Conservation (phyloP, 2,329 filamentous ascomycete species). For the Daldinia sp. region DNA sequence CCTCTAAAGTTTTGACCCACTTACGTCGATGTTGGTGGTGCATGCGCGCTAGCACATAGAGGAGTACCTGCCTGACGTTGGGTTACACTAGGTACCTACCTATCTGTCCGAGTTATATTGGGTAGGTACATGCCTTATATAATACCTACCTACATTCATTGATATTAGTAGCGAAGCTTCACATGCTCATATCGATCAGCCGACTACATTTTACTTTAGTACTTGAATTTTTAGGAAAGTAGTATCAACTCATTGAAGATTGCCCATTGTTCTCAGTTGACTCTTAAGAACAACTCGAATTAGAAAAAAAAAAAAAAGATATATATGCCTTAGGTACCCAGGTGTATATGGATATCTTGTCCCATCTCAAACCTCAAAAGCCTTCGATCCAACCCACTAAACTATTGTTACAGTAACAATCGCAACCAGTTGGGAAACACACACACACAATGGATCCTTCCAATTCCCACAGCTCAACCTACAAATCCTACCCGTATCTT, state of each 20-base stretch:
- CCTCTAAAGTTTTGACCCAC: constrained; percentile 7
- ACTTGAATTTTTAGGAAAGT: background rate
- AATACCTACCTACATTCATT: background rate
- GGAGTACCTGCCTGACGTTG: constrained; percentile 8
- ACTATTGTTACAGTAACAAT: constrained; percentile 1
- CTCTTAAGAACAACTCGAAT: background rate
- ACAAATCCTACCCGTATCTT: constrained; percentile 71
- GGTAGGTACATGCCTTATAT: constrained; percentile 10
- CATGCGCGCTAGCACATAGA: background rate
- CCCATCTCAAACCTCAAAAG: background rate
- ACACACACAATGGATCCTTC: constrained; percentile 22
- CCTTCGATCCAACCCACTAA: background rate
- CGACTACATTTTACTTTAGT: background rate
- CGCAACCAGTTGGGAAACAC: background rate
- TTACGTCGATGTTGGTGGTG: background rate
- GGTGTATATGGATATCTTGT: background rate
- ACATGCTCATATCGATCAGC: background rate
- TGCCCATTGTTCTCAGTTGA: background rate
- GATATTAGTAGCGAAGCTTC: background rate
- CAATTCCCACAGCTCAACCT: constrained; percentile 52
- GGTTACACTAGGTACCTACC: constrained; percentile 11
- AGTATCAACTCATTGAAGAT: background rate
- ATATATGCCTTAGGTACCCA: background rate
- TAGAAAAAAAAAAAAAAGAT: background rate
- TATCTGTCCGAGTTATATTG: constrained; percentile 7